These are phyloP conservation scores for Starmerella ratchasimensis DNA, from an alignment of 805 yeast species.

Conservation along the genomic window DNA sequence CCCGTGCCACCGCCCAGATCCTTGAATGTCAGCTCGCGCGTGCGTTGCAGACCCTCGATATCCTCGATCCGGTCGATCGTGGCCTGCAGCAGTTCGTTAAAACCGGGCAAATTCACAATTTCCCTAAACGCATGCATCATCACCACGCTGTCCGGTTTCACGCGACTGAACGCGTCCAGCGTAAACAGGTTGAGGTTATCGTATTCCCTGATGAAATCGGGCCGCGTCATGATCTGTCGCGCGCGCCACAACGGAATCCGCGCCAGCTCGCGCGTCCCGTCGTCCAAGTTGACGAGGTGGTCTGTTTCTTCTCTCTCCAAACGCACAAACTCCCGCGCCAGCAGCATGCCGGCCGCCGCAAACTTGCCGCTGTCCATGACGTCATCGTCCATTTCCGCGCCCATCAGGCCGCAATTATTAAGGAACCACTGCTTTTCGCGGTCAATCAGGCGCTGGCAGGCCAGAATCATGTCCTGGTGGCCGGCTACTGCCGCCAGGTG, in stretches of 20 bases:
- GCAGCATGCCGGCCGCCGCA: slow-evolving; percentile 56
- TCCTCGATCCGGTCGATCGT: slow-evolving; percentile 57
- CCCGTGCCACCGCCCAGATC: slow-evolving; percentile 36
- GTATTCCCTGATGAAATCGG: slow-evolving; percentile 61
- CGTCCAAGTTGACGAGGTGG: not conserved
- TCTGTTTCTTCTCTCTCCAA: slow-evolving; percentile 36
- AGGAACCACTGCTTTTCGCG: slow-evolving; percentile 75
- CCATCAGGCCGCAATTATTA: slow-evolving; percentile 68
- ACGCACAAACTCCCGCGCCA: slow-evolving; percentile 58
- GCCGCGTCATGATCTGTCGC: slow-evolving; percentile 70
- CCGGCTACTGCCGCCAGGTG: slow-evolving; percentile 50
- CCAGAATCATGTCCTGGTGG: slow-evolving; percentile 30
- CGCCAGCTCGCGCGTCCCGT: slow-evolving; percentile 34
- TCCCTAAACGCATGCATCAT: slow-evolving; percentile 86
- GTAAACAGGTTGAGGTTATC: slow-evolving; percentile 71
- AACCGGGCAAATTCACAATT: slow-evolving; percentile 56
- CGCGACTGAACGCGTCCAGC: slow-evolving; percentile 54
- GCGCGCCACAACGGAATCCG: slow-evolving; percentile 73
- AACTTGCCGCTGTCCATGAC: slow-evolving; percentile 77
- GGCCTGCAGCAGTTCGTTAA: slow-evolving; percentile 49
- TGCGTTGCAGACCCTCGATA: slow-evolving; percentile 64
- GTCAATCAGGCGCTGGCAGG: slow-evolving; percentile 60
- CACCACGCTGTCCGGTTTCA: slow-evolving; percentile 69
- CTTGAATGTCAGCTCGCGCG: slow-evolving; percentile 60
- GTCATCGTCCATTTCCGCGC: slow-evolving; percentile 74